phyloP scores from a whole-genome alignment of 345 rosid species.

The Nephelium lappaceum region DNA sequence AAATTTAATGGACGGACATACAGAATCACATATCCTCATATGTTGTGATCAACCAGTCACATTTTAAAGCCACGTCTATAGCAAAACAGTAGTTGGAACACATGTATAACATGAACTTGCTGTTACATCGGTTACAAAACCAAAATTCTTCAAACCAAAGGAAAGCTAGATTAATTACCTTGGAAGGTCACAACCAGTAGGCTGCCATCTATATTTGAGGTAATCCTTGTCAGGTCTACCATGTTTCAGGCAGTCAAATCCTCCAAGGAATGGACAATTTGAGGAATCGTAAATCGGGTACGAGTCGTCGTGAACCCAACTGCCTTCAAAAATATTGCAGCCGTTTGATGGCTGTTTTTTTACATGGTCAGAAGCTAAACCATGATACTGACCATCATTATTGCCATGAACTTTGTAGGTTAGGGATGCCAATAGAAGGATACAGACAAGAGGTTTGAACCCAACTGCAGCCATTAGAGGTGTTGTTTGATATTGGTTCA shows the following conservation, averaged over 20 bases:
- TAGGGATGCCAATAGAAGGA: not conserved
- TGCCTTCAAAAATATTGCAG: slow-evolving; percentile 47
- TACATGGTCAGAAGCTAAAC: not conserved
- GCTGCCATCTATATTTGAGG: slow-evolving; percentile 53
- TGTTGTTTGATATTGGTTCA: not conserved
- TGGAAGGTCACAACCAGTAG: slow-evolving; percentile 46
- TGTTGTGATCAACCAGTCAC: too few relatives aligned
- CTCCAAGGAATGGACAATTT: slow-evolving; percentile 43
- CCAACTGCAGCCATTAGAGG: slow-evolving; percentile 1
- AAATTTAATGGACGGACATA: too few relatives aligned
- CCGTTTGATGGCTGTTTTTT: not conserved
- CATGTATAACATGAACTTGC: too few relatives aligned
- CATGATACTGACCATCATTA: not conserved
- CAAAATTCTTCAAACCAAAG: not conserved
- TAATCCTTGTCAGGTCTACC: slow-evolving; percentile 53
- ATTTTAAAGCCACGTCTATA: too few relatives aligned
- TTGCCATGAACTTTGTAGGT: not conserved
- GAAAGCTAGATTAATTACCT: slow-evolving; percentile 26
- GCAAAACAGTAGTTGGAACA: too few relatives aligned
- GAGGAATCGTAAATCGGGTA: slow-evolving; percentile 40
- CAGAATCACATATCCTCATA: too few relatives aligned
- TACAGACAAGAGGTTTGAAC: not conserved
- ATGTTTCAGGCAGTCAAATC: slow-evolving; percentile 43
- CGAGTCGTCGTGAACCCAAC: slow-evolving; percentile 45
- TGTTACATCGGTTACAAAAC: too few relatives aligned